Evolutionary conservation across 2,329 filamentous ascomycete genomes (phyloP), one percentile per base, ranked within the genome.

Genomic region (Stromatinia cepivora): DNA sequence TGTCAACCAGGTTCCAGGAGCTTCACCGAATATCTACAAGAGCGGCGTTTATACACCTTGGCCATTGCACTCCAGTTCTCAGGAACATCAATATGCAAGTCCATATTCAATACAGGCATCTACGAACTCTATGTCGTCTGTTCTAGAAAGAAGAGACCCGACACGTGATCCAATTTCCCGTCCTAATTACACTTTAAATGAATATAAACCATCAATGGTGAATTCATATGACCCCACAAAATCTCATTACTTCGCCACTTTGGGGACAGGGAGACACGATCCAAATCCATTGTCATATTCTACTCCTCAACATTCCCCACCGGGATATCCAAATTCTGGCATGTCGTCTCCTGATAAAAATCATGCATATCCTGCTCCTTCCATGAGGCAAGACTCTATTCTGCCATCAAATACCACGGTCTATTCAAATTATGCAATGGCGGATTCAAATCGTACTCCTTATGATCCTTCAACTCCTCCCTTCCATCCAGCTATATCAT

Each of bases 401-500:
- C 46, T 5, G n/a, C n/a, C 15, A 20, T 2, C 9, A 28, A 22
- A 39, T 50, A 8, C 28, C 8, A 13, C 5, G 13, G 46, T 15
- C 22, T 31, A 36, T 25, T 22, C 9, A 25, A 36, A 36, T 22
- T 10, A 10, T 8, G 9, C 10, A 7, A 53, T 57, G 6, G 1
- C 31, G 8, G 4, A 9, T 48, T 39, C 61, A 28, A 52, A 4
- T 39, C 9, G 5, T 25, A 31, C 10, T 20, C 10, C 9, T 8
- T 28, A 64, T 20, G 46, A 52, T 22, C 61, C 61, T 15, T 22
- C 34, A 4, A 64, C 31, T 52, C 34, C 46, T 42, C 46, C n/a
- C n/a, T 64, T 52, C 4, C 61, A 64, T 39, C 61, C 46, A 13
- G 46, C 61, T 7, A 39, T 52, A 64, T 52, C 61, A 28, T 3